Conservation (phyloP, 1,139 yeast species). For the Hansenula sp. region DNA sequence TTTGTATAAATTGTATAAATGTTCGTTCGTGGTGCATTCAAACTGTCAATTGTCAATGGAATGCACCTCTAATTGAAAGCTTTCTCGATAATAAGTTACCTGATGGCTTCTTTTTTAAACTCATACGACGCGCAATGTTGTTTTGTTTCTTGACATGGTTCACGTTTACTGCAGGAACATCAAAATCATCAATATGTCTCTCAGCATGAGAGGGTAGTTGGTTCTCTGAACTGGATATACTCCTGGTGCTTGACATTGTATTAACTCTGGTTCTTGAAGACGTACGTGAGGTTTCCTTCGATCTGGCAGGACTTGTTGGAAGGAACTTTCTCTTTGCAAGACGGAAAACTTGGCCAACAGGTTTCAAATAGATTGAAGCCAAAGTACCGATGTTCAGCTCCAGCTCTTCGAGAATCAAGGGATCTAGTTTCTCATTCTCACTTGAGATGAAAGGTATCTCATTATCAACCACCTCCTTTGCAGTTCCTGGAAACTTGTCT, state of each 20-base stretch:
- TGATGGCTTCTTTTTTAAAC: slow-evolving; percentile 21
- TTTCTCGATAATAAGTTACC: slow-evolving; percentile 23
- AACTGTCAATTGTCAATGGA: slow-evolving; percentile 5
- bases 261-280: slow-evolving; percentile 1
- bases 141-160: slow-evolving; percentile 28
- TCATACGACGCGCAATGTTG: slow-evolving; percentile 24
- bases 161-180: slow-evolving; percentile 31
- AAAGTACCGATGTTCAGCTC: slow-evolving; percentile 79
- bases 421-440: slow-evolving; percentile 70
- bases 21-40: too few species aligned
- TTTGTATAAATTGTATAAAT: not conserved
- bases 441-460: slow-evolving; percentile 59
- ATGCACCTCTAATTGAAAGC: slow-evolving; percentile 24
- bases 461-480: slow-evolving; percentile 54
- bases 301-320: slow-evolving; percentile 55
- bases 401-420: slow-evolving; percentile 68
- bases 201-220: slow-evolving; percentile 9
- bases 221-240: slow-evolving; percentile 8
- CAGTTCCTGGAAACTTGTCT: slow-evolving; percentile 29
- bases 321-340: slow-evolving; percentile 52
- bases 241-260: slow-evolving; percentile 8
- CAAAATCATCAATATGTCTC: slow-evolving; percentile 31
- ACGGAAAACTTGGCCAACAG: slow-evolving; percentile 75
- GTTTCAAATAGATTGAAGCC: slow-evolving; percentile 81
- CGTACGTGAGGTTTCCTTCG: slow-evolving; percentile 10